Conservation (phyloP, 2,329 filamentous ascomycete genomes). For the Tolypocladium guangdongense region DNA sequence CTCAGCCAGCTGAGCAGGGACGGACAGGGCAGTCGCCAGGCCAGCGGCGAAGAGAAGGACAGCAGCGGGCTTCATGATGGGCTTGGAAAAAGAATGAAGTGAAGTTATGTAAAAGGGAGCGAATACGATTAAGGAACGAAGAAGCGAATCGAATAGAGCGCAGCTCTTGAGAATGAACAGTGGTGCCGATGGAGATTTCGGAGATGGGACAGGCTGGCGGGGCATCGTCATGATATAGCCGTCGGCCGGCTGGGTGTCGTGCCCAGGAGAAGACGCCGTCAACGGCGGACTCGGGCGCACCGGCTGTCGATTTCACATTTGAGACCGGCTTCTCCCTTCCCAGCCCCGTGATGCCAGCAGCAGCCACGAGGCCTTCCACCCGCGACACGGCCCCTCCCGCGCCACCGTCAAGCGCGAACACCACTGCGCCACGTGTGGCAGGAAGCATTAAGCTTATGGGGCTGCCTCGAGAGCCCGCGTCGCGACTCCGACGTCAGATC, state of each 20-base stretch:
- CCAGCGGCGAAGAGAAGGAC: conserved; percentile 17
- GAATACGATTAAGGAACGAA: not conserved
- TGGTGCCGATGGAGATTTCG: conserved; percentile 1
- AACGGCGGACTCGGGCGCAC: not conserved
- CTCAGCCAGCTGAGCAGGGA: conserved; percentile 12
- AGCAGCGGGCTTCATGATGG: conserved; percentile 18
- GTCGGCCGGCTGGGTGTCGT: not conserved
- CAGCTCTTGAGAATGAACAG: conserved; percentile 13
- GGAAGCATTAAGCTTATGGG: conserved; percentile 1
- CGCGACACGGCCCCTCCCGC: not conserved
- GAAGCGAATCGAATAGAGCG: conserved; percentile 15
- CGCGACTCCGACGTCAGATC: conserved; percentile 11
- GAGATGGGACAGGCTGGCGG: not conserved
- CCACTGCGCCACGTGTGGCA: too few relatives aligned
- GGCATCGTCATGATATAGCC: not conserved
- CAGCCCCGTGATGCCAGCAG: not conserved
- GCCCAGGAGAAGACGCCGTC: not conserved
- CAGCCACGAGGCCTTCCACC: too few relatives aligned
- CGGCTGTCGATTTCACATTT: not conserved
- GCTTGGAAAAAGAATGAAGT: not conserved
- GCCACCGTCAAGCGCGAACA: too few relatives aligned
- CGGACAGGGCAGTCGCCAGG: conserved; percentile 17
- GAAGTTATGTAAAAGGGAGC: conserved; percentile 1
- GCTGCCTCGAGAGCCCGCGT: not conserved
- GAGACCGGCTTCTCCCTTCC: conserved; percentile 9